These are phyloP conservation scores for Aegilops speltoides DNA, from an alignment of 176 grass and related monocot genomes.

Conservation along the genomic window DNA sequence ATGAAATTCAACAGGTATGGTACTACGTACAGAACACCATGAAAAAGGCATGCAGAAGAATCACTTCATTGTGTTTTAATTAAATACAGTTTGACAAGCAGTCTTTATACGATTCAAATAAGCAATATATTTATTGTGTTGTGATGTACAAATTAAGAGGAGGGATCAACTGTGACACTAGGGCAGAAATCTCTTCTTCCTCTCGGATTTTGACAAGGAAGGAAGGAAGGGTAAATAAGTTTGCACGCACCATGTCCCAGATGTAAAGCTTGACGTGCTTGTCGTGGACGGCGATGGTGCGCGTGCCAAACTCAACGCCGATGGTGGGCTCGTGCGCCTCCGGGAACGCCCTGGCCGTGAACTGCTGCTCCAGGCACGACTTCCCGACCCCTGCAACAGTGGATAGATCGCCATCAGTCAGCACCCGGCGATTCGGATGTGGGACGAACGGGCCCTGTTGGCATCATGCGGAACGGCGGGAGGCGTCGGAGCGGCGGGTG, in stretches of 20 bases:
- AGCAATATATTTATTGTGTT: neutral
- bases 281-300: conserved; percentile 62
- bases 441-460: too few species aligned
- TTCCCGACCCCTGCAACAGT: conserved; percentile 50
- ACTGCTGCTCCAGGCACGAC: conserved; percentile 68
- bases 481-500: neutral
- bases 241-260: conserved; percentile 55
- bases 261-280: conserved; percentile 70
- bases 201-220: neutral
- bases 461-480: neutral
- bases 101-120: neutral
- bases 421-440: too few species aligned
- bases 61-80: neutral
- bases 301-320: conserved; percentile 56
- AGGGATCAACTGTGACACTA: neutral
- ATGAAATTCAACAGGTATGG: neutral
- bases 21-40: neutral
- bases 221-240: neutral
- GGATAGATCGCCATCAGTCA: neutral
- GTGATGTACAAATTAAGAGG: neutral
- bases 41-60: neutral
- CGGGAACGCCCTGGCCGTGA: conserved; percentile 66
- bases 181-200: neutral
- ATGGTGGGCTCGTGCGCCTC: conserved; percentile 67
- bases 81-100: neutral